Base-by-base conservation (phyloP, 495 filamentous ascomycete genomes). In the Aspergillus campestris region DNA sequence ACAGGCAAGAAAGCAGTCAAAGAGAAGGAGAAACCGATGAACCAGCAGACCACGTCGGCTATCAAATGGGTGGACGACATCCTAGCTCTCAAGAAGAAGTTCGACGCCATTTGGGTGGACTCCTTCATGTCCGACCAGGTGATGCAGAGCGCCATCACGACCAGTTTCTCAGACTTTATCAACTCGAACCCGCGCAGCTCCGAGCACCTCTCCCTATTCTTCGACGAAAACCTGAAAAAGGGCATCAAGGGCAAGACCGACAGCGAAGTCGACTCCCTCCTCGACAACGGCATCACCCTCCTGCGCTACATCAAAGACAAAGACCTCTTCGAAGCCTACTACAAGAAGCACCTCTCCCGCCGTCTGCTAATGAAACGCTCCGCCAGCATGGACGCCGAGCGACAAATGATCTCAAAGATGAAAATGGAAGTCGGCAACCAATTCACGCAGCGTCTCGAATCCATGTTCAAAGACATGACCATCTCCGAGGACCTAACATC, bases 401-500 rank as follows among this genome's bases (percentile, higher is more conserved):
- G 90, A 57, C 84, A 91, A 51, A 95, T 99, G 84, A 94, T 97
- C 38, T 84, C 81, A 2, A 83, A 91, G 47, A 94, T 99, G 87
- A 95, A 95, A 69, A 75, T 89, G 52, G 90, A 95, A 61, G 78
- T 97, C 38, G 92, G 92, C 29, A 94, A 95, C 52, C 79, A 85
- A 40, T 99, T 99, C 61, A 97, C 94, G 0, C 69, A 79, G 51
- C 91, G 92, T 53, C 75, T 97, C 18, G 92, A 99, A 58, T 80
- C 88, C 42, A 99, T 99, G 92, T 99, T 99, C 64, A 94, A 86
- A 63, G 92, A 99, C 57, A 96, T 99, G 84, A 75, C 84, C 14
- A 72, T 89, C 6, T 95, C 89, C 0, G 84, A 87, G 47, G 94
- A 96, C 42, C 70, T 95, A n/a, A 85, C 82, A 0, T 60, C 78